Evolutionary conservation across 345 rosid species (phyloP).

Genomic region (Turnera subulata): DNA sequence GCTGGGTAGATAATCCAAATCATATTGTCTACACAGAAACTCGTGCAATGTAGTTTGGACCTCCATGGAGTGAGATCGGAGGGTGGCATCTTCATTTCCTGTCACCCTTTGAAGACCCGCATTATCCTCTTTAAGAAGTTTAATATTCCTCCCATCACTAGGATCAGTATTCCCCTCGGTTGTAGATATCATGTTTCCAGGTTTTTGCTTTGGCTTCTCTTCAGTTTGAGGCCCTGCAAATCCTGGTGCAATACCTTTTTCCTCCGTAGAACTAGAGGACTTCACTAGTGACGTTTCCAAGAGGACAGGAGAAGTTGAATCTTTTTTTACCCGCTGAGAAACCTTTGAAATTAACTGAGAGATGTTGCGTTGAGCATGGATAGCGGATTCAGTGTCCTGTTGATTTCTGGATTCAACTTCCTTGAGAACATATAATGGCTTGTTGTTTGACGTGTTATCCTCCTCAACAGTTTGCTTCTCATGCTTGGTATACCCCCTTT

Average conservation of each 20-base stretch:
- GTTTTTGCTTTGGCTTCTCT: too few relatives aligned
- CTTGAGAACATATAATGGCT: conserved; percentile 1
- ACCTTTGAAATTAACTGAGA: not conserved
- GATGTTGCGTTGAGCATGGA: not conserved
- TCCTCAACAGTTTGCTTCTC: conserved; percentile 3
- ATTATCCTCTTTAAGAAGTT: not conserved
- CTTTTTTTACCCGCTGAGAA: not conserved
- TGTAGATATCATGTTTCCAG: too few relatives aligned
- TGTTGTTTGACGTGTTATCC: too few relatives aligned
- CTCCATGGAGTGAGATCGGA: not conserved
- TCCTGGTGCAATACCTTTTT: conserved; percentile 7
- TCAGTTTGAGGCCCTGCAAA: too few relatives aligned
- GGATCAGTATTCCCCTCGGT: not conserved
- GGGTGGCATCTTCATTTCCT: not conserved
- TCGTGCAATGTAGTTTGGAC: not conserved
- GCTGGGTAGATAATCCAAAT: not conserved
- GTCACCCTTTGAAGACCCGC: not conserved
- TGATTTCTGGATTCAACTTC: conserved; percentile 1
- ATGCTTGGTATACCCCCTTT: not conserved
- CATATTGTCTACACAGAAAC: not conserved
- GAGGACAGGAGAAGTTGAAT: not conserved
- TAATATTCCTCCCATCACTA: not conserved
- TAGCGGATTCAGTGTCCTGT: not conserved
- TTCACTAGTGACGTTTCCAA: conserved; percentile 1
- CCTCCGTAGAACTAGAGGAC: not conserved